A percentile compares a stretch with the other conserved stretches of the same genome.
Conservation (phyloP, 305 asterid species). For the Euphrasia arctica region DNA sequence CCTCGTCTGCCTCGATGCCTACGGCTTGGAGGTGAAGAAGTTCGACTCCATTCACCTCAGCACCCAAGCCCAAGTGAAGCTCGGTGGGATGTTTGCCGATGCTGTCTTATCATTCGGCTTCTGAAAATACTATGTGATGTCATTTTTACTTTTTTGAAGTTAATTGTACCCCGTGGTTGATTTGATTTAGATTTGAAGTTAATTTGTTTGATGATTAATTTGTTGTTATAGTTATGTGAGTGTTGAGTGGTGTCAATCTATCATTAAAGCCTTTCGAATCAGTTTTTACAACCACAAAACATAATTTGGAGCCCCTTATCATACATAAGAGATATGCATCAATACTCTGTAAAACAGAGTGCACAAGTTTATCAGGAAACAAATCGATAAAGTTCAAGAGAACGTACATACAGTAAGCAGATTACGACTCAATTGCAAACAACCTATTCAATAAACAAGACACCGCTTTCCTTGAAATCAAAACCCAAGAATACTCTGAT, state of each 20-base stretch:
- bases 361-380: neutral
- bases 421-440: neutral
- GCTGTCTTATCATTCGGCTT: neutral
- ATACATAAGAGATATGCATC: neutral
- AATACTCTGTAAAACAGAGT: neutral
- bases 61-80: neutral
- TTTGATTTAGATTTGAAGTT: no score
- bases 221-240: no score
- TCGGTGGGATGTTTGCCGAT: slow-evolving; percentile 2
- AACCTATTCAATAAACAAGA: neutral
- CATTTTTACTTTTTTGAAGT: no score
- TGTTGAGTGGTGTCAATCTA: no score
- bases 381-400: neutral
- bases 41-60: neutral
- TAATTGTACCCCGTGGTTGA: no score
- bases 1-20: neutral
- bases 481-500: neutral
- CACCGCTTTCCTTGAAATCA: neutral
- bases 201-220: no score
- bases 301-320: neutral
- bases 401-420: neutral
- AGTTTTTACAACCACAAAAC: no score
- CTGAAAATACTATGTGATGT: neutral
- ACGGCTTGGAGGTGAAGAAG: neutral
- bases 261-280: no score